Evolutionary conservation across 2,329 filamentous ascomycete species (phyloP).

Genomic region (Bipolaris cookei): DNA sequence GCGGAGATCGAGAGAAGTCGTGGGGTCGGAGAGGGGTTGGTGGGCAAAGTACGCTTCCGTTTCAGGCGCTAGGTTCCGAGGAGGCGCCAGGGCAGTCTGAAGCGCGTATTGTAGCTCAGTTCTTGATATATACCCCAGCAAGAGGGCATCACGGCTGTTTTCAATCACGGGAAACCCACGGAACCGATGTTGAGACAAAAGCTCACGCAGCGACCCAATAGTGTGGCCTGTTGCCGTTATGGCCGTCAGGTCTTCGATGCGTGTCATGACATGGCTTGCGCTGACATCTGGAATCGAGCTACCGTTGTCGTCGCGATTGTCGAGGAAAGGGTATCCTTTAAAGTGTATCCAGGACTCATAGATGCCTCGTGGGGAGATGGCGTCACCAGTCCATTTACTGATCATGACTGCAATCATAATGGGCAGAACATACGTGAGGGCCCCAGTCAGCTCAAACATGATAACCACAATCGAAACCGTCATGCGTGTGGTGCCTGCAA

Average conservation of each 20-base stretch:
- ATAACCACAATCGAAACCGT: slow-evolving; percentile 98
- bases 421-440: slow-evolving; percentile 92
- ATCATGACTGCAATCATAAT: slow-evolving; percentile 99
- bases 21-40: slow-evolving; percentile 75
- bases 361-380: slow-evolving; percentile 88
- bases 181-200: slow-evolving; percentile 77
- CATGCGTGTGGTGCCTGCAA: slow-evolving; percentile 92
- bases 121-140: slow-evolving; percentile 93
- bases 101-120: slow-evolving; percentile 87
- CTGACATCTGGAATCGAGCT: slow-evolving; percentile 78
- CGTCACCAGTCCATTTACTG: slow-evolving; percentile 97
- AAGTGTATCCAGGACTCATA: slow-evolving; percentile 98
- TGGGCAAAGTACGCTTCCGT: slow-evolving; percentile 86
- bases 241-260: slow-evolving; percentile 86
- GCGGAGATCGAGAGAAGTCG: slow-evolving; percentile 80
- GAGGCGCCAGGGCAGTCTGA: slow-evolving; percentile 63
- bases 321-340: slow-evolving; percentile 93
- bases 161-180: slow-evolving; percentile 92
- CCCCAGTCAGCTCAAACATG: slow-evolving; percentile 98
- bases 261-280: slow-evolving; percentile 89
- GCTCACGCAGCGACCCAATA: slow-evolving; percentile 71
- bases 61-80: slow-evolving; percentile 67
- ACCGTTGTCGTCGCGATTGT: slow-evolving; percentile 76
- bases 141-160: slow-evolving; percentile 74
- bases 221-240: slow-evolving; percentile 89